Conservation (phyloP, 2,329 filamentous ascomycete genomes). For the Phoma sp. region DNA sequence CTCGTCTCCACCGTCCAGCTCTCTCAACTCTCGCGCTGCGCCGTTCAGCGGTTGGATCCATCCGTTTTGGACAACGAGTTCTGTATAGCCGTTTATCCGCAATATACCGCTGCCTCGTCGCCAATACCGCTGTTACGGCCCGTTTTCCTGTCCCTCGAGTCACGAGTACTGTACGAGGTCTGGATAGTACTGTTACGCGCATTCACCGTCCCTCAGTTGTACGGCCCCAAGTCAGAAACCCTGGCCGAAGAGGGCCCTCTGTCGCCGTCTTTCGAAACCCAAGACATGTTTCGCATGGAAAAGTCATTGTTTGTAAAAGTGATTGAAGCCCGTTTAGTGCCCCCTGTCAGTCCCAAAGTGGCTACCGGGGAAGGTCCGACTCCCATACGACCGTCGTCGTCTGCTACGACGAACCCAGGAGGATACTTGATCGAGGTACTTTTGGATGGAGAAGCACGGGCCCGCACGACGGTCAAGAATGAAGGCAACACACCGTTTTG, state of each 20-base stretch:
- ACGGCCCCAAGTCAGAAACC: slow-evolving; percentile 67
- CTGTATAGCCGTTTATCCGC: slow-evolving; percentile 94
- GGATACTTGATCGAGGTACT: slow-evolving; percentile 83
- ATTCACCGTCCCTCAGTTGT: slow-evolving; percentile 91
- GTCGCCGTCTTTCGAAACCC: slow-evolving; percentile 51
- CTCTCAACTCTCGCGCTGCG: slow-evolving; percentile 85
- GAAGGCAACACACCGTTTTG: slow-evolving; percentile 80
- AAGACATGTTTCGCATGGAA: slow-evolving; percentile 73
- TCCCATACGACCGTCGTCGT: slow-evolving; percentile 42
- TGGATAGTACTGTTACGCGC: slow-evolving; percentile 94
- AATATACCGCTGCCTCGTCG: slow-evolving; percentile 79
- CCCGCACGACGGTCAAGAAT: slow-evolving; percentile 74
- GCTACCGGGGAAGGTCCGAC: slow-evolving; percentile 31
- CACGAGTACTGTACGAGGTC: slow-evolving; percentile 89
- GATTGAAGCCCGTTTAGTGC: slow-evolving; percentile 66
- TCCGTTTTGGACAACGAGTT: slow-evolving; percentile 93
- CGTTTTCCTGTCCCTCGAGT: slow-evolving; percentile 87
- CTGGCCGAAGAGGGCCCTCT: slow-evolving; percentile 49
- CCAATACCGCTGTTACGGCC: slow-evolving; percentile 82
- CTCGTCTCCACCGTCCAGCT: slow-evolving; percentile 85
- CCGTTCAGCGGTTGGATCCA: slow-evolving; percentile 87
- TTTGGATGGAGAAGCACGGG: slow-evolving; percentile 79
- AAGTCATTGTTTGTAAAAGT: slow-evolving; percentile 66
- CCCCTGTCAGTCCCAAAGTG: slow-evolving; percentile 48
- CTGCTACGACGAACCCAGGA: slow-evolving; percentile 52